Evolutionary conservation across 176 grass and related monocot species (phyloP), one percentile per base, ranked within the genome.

Genomic region (Rhipidocladum racemiflorum): DNA sequence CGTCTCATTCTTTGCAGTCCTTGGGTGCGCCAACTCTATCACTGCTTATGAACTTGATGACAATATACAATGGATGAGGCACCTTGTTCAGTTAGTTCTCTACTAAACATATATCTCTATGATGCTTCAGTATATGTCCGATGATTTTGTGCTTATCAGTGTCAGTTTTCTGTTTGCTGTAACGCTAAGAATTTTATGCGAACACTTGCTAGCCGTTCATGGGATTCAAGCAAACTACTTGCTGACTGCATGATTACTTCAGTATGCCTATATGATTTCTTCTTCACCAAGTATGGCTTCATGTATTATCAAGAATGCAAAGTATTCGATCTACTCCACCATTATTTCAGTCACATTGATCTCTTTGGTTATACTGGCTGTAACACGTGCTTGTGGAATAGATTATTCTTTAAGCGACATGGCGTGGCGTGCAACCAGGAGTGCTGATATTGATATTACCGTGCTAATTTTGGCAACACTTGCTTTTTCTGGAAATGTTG

Each of bases 211-310:
- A 54, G 62, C 13, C 6, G 15, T 32, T 55, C 28, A 53, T 80
- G 77, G 65, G 2, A 30, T 10, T 43, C 51, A 55, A 70, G 24
- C 65, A 81, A 81, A 65, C n/a, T 54, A 23, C 46, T 81, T 36
- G 35, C 79, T 70, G 30, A 81, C 45, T 45, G 60, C 79, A 70
- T 81, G 78, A n/a, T n/a, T n/a, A n/a, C n/a, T n/a, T n/a, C n/a
- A n/a, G n/a, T n/a, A n/a, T n/a, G n/a, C n/a, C 49, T 62, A 21
- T 72, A 72, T 62, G 80, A 82, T 48, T 73, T 61, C 44, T 82
- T 82, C 17, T 82, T 59, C 68, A 72, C 80, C 36, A 82, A 17
- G 17, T 82, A 82, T 14, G 38, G 54, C 10, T 24, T 82, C 24
- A 72, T 71, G 17, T 18, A 68, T 10, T 68, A 68, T 68, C n/a